Conservation (phyloP, 1,139 yeast genomes). For the Zygoascus sp. region DNA sequence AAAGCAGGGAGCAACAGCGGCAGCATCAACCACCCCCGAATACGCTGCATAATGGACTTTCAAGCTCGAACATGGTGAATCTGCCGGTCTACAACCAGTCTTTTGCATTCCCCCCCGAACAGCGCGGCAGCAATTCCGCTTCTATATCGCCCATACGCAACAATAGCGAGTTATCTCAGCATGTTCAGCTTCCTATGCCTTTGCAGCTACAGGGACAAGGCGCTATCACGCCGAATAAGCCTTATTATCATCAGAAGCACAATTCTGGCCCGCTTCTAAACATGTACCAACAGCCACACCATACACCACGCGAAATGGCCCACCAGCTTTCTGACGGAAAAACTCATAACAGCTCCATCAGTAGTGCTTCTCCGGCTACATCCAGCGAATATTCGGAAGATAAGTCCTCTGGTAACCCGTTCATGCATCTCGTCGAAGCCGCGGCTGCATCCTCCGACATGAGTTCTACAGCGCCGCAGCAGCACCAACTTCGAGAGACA, state of each 20-base stretch:
- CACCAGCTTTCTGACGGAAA: neutral
- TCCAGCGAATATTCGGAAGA: neutral
- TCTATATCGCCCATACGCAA: neutral
- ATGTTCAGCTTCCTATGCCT: neutral
- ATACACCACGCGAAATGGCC: neutral
- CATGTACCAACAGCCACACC: neutral
- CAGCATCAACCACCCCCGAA: too few species aligned
- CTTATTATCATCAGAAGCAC: neutral
- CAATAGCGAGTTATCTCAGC: neutral
- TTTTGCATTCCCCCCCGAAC: neutral
- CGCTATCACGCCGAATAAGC: neutral
- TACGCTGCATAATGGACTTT: too few species aligned
- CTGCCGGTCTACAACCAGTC: neutral
- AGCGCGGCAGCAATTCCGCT: neutral
- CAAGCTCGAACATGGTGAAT: neutral
- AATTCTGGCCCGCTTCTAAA: neutral
- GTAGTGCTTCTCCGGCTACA: neutral
- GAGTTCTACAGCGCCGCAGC: neutral
- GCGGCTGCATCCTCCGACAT: slow-evolving; percentile 17
- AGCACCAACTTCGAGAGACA: too few species aligned
- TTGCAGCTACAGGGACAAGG: neutral
- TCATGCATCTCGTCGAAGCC: slow-evolving; percentile 22
- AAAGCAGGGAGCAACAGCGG: neutral
- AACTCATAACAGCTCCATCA: neutral
- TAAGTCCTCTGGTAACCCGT: slow-evolving; percentile 18